Base-by-base conservation (phyloP, 2,329 filamentous ascomycete species). In the Tolypocladium album region DNA sequence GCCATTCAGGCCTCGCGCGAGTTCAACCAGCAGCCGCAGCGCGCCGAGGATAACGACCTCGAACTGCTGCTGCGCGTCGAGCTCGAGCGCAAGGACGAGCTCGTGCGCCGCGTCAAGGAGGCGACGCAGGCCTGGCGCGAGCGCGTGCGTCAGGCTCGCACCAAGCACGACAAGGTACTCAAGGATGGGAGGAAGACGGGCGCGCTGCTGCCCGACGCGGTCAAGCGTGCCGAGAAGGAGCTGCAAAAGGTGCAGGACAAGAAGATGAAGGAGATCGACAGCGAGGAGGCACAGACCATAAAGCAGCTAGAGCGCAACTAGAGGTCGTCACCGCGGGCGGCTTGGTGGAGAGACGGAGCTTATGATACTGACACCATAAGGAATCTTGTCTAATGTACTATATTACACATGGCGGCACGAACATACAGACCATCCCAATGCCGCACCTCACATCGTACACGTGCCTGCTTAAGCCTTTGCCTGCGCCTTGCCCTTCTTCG, bases 11-110 rank as follows among this genome's bases (percentile, higher is more conserved):
- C 70, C 38, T 78, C 75, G 66, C 67, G 70, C n/a, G 76, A 81
- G 65, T 84, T 81, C 72, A 84, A 84, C 75, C 82, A 84, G 76
- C 82, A 84, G 76, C 82, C 82, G 55, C 83, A 85, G 77, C 75
- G 75, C 24, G 77, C 76, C 68, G 75, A 79, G 55, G 82, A 85
- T 69, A 84, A 84, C 71, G 80, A 82, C 70, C 78, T 85, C 27
- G 82, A 85, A 74, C 77, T 85, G 60, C 67, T 80, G 36, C 75
- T 85, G 62, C 77, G 76, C 67, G 71, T 84, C 59, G 81, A 84
- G 75, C 71, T 76, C 38, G 80, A 82, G 73, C 71, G 72, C 64
- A 75, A 72, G 59, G 81, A 82, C 36, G 81, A 79, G 59, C 67
- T 79, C 43, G 68, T 69, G 56, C 70, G 70, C 61, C 70, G 78